phyloP scores from a whole-genome alignment of 2,329 filamentous ascomycete species.

The Cordyceps militaris region DNA sequence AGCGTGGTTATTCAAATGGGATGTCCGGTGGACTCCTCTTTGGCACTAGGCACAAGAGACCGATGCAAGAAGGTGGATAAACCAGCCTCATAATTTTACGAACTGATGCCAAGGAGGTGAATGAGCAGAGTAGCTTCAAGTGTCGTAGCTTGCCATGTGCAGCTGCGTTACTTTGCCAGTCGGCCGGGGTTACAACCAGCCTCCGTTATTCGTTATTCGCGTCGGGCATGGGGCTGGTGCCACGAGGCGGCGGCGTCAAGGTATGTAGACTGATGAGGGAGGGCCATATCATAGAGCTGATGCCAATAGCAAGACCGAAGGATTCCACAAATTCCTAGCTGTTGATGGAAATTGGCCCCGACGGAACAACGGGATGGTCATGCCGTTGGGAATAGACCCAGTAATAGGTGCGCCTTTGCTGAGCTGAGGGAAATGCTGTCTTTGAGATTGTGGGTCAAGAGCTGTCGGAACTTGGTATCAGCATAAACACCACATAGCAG shows the following conservation, averaged over 20 bases:
- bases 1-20: neutral
- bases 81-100: neutral
- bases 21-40: neutral
- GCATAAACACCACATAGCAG: too few relatives aligned
- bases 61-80: conserved; percentile 7
- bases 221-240: neutral
- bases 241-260: neutral
- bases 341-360: neutral
- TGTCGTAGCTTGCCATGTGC: neutral
- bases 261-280: neutral
- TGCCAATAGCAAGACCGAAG: neutral
- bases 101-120: neutral
- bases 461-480: neutral
- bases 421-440: neutral
- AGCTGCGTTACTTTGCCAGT: neutral
- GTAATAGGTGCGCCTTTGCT: neutral
- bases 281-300: neutral
- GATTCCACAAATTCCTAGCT: neutral
- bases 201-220: neutral
- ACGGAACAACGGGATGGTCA: neutral
- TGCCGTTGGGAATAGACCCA: neutral
- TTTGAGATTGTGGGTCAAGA: neutral
- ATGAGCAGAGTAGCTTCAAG: neutral
- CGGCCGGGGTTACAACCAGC: neutral
- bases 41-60: neutral